Conservation (phyloP, 768 basidiomycete species). For the Calvatia gigantea region DNA sequence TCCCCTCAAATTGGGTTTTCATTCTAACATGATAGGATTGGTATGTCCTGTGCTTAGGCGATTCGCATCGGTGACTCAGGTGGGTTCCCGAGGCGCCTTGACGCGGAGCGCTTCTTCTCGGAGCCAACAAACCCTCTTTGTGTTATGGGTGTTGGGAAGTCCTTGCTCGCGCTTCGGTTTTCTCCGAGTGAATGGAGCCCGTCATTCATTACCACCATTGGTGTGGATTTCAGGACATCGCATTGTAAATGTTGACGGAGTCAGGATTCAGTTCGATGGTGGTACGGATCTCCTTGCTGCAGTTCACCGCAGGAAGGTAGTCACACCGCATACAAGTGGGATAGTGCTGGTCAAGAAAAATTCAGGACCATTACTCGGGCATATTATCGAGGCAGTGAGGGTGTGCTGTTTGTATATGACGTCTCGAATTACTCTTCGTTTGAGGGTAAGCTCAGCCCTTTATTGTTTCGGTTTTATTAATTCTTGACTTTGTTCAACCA, state of each 20-base stretch:
- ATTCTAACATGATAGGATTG: not conserved
- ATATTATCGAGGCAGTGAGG: constrained; percentile 9
- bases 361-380: not conserved
- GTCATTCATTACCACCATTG: constrained; percentile 6
- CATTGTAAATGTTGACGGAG: constrained; percentile 4
- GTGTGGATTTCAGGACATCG: constrained; percentile 6
- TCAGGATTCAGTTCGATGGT: not conserved
- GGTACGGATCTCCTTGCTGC: not conserved
- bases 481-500: not conserved
- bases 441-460: not conserved
- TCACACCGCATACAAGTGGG: no score
- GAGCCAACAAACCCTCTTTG: no score
- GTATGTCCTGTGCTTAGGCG: not conserved
- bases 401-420: constrained; percentile 6
- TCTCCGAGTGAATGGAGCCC: constrained; percentile 4
- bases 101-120: not conserved
- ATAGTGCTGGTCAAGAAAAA: constrained; percentile 9
- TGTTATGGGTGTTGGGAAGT: constrained; percentile 4
- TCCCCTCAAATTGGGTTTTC: not conserved
- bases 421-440: constrained; percentile 8
- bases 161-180: constrained; percentile 4
- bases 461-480: not conserved
- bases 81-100: not conserved
- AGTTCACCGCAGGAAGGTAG: no score
- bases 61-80: constrained; percentile 3